These are phyloP conservation scores for Dryas octopetala DNA, from an alignment of 306 rosid genomes.

Conservation along the genomic window DNA sequence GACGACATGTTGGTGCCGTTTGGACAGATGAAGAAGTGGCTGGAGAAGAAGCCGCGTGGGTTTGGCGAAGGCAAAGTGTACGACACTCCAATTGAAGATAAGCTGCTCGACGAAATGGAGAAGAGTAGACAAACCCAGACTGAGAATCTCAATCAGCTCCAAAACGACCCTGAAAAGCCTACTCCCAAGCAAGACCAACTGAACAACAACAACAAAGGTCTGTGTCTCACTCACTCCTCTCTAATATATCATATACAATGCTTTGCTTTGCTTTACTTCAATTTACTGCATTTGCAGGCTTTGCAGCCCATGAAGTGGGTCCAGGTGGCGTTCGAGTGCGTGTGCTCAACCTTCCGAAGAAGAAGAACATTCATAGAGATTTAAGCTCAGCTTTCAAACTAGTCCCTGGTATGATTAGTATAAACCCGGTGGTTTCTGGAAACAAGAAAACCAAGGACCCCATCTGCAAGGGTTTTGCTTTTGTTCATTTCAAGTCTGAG, in stretches of 20 bases:
- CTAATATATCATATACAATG: background rate
- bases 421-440: conserved; percentile 67
- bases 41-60: conserved; percentile 63
- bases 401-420: conserved; percentile 57
- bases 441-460: conserved; percentile 96
- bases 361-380: conserved; percentile 75
- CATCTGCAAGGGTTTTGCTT: conserved; percentile 83
- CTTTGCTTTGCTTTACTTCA: background rate
- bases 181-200: conserved; percentile 19
- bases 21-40: conserved; percentile 60
- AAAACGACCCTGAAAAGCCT: conserved; percentile 29
- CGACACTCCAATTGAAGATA: conserved; percentile 77
- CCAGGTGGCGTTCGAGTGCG: conserved; percentile 52
- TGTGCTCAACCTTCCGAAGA: conserved; percentile 72
- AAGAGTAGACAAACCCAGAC: conserved; percentile 52
- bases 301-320: conserved; percentile 49
- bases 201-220: conserved; percentile 49
- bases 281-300: conserved; percentile 37
- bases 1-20: conserved; percentile 45
- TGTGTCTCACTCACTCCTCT: background rate
- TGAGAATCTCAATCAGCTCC: conserved; percentile 54
- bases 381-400: conserved; percentile 63
- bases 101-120: conserved; percentile 73
- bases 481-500: conserved; percentile 67
- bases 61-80: conserved; percentile 78